Conservation (phyloP, 805 yeast species). For the Yarrowia sp. region DNA sequence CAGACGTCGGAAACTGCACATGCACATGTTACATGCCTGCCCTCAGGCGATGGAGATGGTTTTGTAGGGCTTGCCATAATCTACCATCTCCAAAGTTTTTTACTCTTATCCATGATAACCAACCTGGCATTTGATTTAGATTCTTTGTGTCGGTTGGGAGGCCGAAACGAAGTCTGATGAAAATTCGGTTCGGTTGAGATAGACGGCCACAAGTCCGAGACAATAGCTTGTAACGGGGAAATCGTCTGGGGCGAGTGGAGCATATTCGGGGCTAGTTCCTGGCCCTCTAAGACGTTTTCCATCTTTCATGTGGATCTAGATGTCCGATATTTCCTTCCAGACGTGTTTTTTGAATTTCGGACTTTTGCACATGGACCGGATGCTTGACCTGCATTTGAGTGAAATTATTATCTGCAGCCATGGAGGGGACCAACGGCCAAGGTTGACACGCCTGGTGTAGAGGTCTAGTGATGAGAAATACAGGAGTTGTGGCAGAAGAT, state of each 20-base stretch:
- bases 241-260: neutral
- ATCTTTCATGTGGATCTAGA: neutral
- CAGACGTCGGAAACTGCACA: conserved; percentile 1
- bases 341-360: conserved; percentile 20
- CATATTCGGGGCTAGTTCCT: neutral
- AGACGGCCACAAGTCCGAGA: conserved; percentile 22
- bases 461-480: neutral
- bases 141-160: conserved; percentile 9
- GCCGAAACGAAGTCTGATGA: conserved; percentile 25
- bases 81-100: neutral
- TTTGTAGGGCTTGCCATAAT: conserved; percentile 16
- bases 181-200: conserved; percentile 23
- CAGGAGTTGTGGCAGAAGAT: no score
- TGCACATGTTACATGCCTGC: conserved; percentile 28
- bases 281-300: no score
- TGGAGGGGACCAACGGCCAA: conserved; percentile 27
- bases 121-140: conserved; percentile 17
- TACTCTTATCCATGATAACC: conserved; percentile 19
- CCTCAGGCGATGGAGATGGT: conserved; percentile 27
- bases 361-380: conserved; percentile 37
- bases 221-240: neutral
- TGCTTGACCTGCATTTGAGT: conserved; percentile 36
- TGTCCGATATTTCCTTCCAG: neutral
- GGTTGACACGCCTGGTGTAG: neutral
- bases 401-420: conserved; percentile 38